Conservation (phyloP, 805 yeast species). For the Zygosaccharomyces bailii region DNA sequence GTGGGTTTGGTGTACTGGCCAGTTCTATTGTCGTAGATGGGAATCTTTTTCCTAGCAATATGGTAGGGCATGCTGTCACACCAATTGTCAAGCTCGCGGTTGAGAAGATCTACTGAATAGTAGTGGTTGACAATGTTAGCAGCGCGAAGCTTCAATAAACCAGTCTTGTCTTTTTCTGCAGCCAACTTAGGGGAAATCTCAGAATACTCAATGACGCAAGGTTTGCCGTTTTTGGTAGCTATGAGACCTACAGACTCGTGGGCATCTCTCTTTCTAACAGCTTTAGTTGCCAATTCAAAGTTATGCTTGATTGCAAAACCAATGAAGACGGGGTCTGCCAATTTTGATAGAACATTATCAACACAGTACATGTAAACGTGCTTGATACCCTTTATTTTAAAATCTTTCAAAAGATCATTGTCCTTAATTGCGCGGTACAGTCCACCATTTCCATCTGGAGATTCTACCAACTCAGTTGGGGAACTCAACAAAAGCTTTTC, state of each 20-base stretch:
- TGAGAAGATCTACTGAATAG: constrained; percentile 75
- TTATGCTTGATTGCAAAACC: constrained; percentile 74
- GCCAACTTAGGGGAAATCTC: constrained; percentile 79
- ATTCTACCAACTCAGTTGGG: constrained; percentile 57
- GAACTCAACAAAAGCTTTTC: constrained; percentile 61
- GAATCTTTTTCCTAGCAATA: constrained; percentile 87
- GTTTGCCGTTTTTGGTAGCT: constrained; percentile 61
- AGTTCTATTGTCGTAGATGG: constrained; percentile 47
- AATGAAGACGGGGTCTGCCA: constrained; percentile 83
- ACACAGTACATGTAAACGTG: constrained; percentile 97
- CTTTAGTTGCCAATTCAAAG: constrained; percentile 84
- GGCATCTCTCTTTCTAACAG: constrained; percentile 87
- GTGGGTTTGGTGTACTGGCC: constrained; percentile 57
- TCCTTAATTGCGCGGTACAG: constrained; percentile 76
- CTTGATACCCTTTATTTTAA: constrained; percentile 62
- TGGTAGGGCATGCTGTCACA: constrained; percentile 80
- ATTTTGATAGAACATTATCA: constrained; percentile 85
- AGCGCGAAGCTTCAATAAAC: constrained; percentile 73
- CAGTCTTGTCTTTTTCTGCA: constrained; percentile 56
- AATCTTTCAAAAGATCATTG: constrained; percentile 64
- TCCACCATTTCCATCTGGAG: constrained; percentile 99
- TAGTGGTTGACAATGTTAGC: constrained; percentile 98
- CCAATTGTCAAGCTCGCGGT: constrained; percentile 63
- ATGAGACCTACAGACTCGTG: constrained; percentile 88
- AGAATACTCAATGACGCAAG: constrained; percentile 93